phyloP scores from a whole-genome alignment of 345 rosid genomes.

The Salix dunnii region DNA sequence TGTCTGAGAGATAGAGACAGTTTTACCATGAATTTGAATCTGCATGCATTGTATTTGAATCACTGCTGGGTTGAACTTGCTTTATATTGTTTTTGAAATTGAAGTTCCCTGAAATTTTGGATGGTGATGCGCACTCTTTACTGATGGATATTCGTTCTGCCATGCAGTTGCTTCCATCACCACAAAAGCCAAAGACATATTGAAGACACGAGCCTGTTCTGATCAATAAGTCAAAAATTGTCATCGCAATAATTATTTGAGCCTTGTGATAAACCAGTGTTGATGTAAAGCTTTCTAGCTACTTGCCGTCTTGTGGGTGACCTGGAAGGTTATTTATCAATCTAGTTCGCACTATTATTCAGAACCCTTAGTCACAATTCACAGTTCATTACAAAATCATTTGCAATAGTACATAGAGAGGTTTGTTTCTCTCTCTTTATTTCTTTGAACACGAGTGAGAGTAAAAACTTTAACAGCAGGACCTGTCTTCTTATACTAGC shows the following conservation, averaged over 20 bases:
- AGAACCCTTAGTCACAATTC: conserved; percentile 18
- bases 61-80: background rate
- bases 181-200: conserved; percentile 49
- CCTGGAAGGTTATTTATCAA: background rate
- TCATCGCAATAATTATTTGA: conserved; percentile 29
- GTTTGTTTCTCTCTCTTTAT: background rate
- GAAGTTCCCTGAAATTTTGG: background rate
- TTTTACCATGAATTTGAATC: background rate
- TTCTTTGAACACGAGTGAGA: background rate
- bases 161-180: conserved; percentile 67
- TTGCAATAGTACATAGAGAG: background rate
- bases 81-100: background rate
- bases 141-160: conserved; percentile 11
- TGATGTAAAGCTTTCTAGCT: conserved; percentile 29
- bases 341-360: background rate
- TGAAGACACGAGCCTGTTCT: conserved; percentile 28
- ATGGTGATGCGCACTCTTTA: background rate
- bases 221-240: conserved; percentile 9
- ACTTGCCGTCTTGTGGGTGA: conserved; percentile 22
- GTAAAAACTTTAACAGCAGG: background rate
- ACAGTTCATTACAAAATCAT: conserved; percentile 7
- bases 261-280: conserved; percentile 11
- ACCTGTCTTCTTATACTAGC: background rate
- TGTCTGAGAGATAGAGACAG: background rate
- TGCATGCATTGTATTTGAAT: background rate